A percentile compares a stretch with the other conserved stretches of the same genome.
Conservation (phyloP, 2,329 filamentous ascomycete genomes). For the Aureobasidium sp. region DNA sequence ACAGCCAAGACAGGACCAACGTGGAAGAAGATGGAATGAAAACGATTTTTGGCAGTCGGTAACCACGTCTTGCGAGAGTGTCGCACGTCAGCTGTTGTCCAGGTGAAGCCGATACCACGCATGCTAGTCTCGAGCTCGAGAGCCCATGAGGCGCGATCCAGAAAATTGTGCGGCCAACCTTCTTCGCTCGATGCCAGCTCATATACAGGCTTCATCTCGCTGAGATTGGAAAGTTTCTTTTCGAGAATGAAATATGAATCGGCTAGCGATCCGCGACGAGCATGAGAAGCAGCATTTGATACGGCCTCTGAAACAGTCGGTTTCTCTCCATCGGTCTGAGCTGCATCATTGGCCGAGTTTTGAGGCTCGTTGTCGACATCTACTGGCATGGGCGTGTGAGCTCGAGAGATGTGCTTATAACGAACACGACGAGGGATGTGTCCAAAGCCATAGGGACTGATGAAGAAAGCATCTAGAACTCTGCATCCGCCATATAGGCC, state of each 20-base stretch:
- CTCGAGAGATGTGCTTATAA: slow-evolving; percentile 29
- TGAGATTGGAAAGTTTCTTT: slow-evolving; percentile 11
- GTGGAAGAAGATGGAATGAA: slow-evolving; percentile 33
- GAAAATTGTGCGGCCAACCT: slow-evolving; percentile 30
- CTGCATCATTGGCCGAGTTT: not conserved
- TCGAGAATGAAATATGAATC: slow-evolving; percentile 13
- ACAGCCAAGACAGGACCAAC: slow-evolving; percentile 28
- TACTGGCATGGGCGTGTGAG: slow-evolving; percentile 19
- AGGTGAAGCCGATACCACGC: slow-evolving; percentile 37
- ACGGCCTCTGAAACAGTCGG: not conserved
- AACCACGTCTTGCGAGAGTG: slow-evolving; percentile 37
- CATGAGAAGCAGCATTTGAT: not conserved
- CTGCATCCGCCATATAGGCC: slow-evolving; percentile 34
- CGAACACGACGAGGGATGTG: slow-evolving; percentile 34
- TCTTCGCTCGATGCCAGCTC: slow-evolving; percentile 32
- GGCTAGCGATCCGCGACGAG: slow-evolving; percentile 10
- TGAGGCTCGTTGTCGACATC: not conserved
- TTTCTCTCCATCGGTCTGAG: not conserved
- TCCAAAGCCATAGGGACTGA: slow-evolving; percentile 31
- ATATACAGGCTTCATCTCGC: slow-evolving; percentile 21
- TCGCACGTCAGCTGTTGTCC: slow-evolving; percentile 37
- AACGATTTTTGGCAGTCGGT: slow-evolving; percentile 30
- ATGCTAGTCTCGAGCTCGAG: slow-evolving; percentile 36
- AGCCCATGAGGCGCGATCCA: slow-evolving; percentile 34
- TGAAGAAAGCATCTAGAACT: slow-evolving; percentile 36